phyloP scores from a whole-genome alignment of 768 basidiomycete species.

The Boletellus sp. region DNA sequence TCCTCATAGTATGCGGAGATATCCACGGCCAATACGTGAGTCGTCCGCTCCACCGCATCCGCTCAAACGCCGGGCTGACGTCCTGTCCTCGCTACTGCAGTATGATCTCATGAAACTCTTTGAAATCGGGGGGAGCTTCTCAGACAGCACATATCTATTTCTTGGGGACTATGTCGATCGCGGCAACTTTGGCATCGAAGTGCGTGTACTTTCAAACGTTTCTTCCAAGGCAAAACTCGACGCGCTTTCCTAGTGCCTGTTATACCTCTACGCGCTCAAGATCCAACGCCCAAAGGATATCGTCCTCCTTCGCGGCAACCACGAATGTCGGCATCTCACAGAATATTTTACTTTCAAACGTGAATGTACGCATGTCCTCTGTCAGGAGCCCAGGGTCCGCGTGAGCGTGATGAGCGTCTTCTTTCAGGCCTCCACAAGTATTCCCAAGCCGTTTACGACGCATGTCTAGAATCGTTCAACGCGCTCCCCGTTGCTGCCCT shows the following conservation, averaged over 20 bases:
- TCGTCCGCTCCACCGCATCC: constrained; percentile 78
- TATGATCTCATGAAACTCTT: constrained; percentile 98
- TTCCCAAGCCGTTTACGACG: constrained; percentile 70
- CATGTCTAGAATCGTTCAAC: constrained; percentile 86
- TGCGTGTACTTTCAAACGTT: constrained; percentile 25
- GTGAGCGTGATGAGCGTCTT: not conserved
- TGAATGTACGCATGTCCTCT: constrained; percentile 64
- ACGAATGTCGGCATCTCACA: constrained; percentile 95
- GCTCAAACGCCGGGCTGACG: constrained; percentile 42
- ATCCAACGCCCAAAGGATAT: constrained; percentile 83
- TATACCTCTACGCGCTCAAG: constrained; percentile 93
- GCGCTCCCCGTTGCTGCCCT: constrained; percentile 87
- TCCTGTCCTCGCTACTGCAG: constrained; percentile 36
- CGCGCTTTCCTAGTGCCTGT: constrained; percentile 56
- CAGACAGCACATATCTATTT: constrained; percentile 86
- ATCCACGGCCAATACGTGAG: constrained; percentile 96
- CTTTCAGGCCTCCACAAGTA: constrained; percentile 28
- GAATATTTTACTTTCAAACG: constrained; percentile 98
- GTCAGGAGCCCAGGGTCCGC: constrained; percentile 1
- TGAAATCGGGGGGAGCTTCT: constrained; percentile 85
- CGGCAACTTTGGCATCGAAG: constrained; percentile 86
- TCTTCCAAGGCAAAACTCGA: not conserved
- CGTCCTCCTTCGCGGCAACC: constrained; percentile 87
- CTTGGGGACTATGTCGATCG: constrained; percentile 97
- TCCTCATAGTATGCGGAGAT: constrained; percentile 80